Evolutionary conservation across 2,329 filamentous ascomycete genomes (phyloP), one percentile per base, ranked within the genome.

Genomic region (Aspergillus calidoustus): DNA sequence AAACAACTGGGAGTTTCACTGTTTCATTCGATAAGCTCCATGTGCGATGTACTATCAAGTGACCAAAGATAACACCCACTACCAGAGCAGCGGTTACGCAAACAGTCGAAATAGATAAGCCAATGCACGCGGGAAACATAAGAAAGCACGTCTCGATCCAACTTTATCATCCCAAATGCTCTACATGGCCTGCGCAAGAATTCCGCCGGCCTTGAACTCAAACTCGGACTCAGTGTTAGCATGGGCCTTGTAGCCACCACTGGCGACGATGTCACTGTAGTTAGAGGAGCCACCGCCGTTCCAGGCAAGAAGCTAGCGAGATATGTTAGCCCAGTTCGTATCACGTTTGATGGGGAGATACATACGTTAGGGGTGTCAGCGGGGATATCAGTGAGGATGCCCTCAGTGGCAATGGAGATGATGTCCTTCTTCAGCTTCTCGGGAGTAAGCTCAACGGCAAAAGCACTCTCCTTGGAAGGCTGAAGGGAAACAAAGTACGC

Each of bases 401-500:
- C 90, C 73, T 87, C 80, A 65, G 95, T 98, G 70, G 90, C 92
- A 70, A 98, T 88, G 70, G 86, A 84, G 76, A 99, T 89, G 70
- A 99, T 83, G 81, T 89, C 90, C 71, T 88, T 85, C 91, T 99
- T 99, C 74, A 99, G 86, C 87, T 97, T 89, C 84, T 91, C 91
- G 65, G 95, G 95, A 54, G 92, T 95, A 80, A 99, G 93, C 67
- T 90, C 85, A 73, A 97, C 89, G 66, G 93, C 90, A 77, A 92
- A 99, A 76, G 92, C 93, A 47, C 96, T 99, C 81, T 96, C 92
- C 72, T 86, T 86, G 68, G 91, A 83, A 53, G 95, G 95, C 83
- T 98, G 93, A 60, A 99, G 92, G 68, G 95, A 99, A 64, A 99
- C 89, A 82, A 96, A 91, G 87, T 99, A 99, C 82, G 95, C 95